Evolutionary conservation across 768 basidiomycete genomes (phyloP).

Genomic region (Dictyophora rubrovolvata): DNA sequence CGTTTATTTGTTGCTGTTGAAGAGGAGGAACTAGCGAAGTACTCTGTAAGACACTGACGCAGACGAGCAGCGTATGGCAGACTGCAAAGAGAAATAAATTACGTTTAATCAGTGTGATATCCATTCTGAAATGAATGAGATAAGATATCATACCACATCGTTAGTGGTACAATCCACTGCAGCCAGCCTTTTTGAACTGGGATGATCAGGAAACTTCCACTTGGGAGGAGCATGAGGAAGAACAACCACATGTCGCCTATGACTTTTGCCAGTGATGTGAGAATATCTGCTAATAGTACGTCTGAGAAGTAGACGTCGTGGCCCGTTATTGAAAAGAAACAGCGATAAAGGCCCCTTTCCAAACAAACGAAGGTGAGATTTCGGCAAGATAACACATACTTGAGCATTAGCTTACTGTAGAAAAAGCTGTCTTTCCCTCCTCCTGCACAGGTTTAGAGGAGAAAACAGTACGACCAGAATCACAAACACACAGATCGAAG

Average conservation of each 20-base stretch:
- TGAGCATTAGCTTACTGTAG: slow-evolving; percentile 44
- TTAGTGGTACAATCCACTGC: slow-evolving; percentile 67
- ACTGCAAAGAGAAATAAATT: slow-evolving; percentile 27
- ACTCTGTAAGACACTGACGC: slow-evolving; percentile 90
- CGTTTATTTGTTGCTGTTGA: slow-evolving; percentile 34
- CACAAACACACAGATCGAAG: slow-evolving; percentile 53
- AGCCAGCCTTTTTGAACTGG: slow-evolving; percentile 53
- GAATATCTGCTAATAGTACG: slow-evolving; percentile 87
- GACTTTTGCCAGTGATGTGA: slow-evolving; percentile 96
- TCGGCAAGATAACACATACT: slow-evolving; percentile 2
- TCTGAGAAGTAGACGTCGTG: slow-evolving; percentile 78
- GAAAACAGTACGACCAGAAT: slow-evolving; percentile 48
- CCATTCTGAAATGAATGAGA: background rate
- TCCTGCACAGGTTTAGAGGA: slow-evolving; percentile 59
- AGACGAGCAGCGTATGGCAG: slow-evolving; percentile 86
- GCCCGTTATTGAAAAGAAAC: slow-evolving; percentile 52
- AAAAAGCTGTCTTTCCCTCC: slow-evolving; percentile 67
- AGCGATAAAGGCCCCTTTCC: slow-evolving; percentile 61
- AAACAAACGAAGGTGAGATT: slow-evolving; percentile 1
- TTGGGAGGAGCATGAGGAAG: slow-evolving; percentile 74
- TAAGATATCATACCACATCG: slow-evolving; percentile 67
- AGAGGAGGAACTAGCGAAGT: slow-evolving; percentile 48
- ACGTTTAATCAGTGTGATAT: background rate
- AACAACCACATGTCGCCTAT: slow-evolving; percentile 92
- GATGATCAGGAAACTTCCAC: slow-evolving; percentile 59